Evolutionary conservation across 164 flowering plant species (phyloP), one percentile per base, ranked within the genome.

Genomic region (Sextonia rubra): DNA sequence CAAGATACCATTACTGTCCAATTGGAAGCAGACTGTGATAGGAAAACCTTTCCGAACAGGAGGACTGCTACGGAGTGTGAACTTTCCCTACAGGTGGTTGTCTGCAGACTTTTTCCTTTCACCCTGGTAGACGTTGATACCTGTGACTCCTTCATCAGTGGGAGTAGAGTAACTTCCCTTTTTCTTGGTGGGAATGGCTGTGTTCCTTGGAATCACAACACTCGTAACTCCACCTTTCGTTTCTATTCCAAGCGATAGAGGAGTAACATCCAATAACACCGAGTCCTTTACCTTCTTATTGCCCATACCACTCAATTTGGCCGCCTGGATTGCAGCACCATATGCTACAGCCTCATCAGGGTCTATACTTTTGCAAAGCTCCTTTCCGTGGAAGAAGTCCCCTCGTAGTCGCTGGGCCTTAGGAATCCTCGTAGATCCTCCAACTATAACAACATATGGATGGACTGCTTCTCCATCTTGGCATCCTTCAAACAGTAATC

Each of bases 341-440:
- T 12, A 47, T 20, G 74, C 74, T 15, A 71, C 74, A 63, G 68
- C 68, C 68, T 71, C 68, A 62, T 69, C 72, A 55, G 72, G 62
- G 72, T 69, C 26, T 44, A 69, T 15, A 4, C 62, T 29, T 61
- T 69, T 71, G 74, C 68, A 62, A 22, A 70, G 60, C 68, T 62
- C 74, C 37, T 62, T 71, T 17, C 68, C 68, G 22, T 67, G 1
- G 58, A 52, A 67, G 69, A n/a, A 67, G 69, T 67, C 69, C 49
- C 44, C 25, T n/a, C 44, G 26, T n/a, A 67, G n/a, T n/a, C 0
- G 8, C 0, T 32, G 56, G 23, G 44, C 69, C 48, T 22, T 67
- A 3, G 69, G 69, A 32, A 67, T 67, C 48, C 69, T 67, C 2
- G 69, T 67, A 9, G 69, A 67, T 12, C 69, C 69, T 0, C 69